Conservation (phyloP, 768 basidiomycete species). For the Asterophora lycoperdoides region DNA sequence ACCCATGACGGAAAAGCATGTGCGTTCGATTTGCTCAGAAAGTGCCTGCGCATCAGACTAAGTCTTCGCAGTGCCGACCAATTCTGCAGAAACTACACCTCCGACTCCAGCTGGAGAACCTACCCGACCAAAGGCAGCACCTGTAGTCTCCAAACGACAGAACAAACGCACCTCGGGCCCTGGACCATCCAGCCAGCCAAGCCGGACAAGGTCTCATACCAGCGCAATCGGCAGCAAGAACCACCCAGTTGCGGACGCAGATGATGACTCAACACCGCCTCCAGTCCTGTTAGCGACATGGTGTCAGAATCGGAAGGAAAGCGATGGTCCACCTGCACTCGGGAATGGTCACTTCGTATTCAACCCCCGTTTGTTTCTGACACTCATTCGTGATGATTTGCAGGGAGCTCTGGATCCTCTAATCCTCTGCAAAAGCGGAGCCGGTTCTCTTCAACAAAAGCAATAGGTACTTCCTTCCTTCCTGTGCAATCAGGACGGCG, state of each 20-base stretch:
- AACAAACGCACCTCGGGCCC: not conserved
- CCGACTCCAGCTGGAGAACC: not conserved
- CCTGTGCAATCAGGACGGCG: not conserved
- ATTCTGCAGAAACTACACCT: not conserved
- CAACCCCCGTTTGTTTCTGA: not conserved
- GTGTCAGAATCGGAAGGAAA: not conserved
- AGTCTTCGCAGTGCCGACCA: not conserved
- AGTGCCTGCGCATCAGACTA: not conserved
- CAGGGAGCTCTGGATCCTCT: not conserved
- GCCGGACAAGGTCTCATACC: not conserved
- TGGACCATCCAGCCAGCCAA: not conserved
- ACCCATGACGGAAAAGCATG: not conserved
- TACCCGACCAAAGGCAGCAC: not conserved
- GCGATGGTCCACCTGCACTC: not conserved
- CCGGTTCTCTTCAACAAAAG: not conserved
- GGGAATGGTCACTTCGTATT: not conserved
- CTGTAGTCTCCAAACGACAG: not conserved
- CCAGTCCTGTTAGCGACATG: conserved; percentile 3
- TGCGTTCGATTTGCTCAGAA: not conserved
- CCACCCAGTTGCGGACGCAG: not conserved
- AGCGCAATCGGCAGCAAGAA: not conserved
- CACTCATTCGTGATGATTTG: not conserved
- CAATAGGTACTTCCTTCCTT: not conserved
- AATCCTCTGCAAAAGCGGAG: not conserved
- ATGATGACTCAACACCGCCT: conserved; percentile 2